A percentile compares a stretch with the other conserved stretches of the same genome.
Conservation (phyloP, 129 eudicot genomes). For the Rutidosis leptorrhynchoides region DNA sequence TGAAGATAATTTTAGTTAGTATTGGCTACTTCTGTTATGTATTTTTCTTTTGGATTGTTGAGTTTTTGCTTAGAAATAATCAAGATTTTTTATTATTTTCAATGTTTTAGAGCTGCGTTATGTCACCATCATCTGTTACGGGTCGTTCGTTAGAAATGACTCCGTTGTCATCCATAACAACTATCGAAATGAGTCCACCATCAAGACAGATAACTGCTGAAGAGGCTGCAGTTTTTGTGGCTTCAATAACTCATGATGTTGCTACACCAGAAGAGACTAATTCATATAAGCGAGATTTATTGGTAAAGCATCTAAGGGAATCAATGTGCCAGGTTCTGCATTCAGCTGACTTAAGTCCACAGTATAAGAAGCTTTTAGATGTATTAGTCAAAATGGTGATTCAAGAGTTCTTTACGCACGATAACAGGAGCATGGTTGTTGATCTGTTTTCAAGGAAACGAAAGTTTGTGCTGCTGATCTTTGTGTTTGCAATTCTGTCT, state of each 20-base stretch:
- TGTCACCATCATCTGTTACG: conserved; percentile 21
- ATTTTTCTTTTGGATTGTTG: conserved; percentile 5
- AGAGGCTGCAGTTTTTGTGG: not conserved
- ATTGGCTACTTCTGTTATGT: not conserved
- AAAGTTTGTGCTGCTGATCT: conserved; percentile 22
- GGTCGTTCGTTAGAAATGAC: conserved; percentile 16
- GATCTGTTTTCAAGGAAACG: conserved; percentile 25
- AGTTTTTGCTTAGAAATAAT: no score
- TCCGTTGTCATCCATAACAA: conserved; percentile 23
- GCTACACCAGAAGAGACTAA: not conserved
- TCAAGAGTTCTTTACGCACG: conserved; percentile 31
- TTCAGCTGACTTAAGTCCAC: conserved; percentile 25
- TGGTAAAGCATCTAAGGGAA: conserved; percentile 29
- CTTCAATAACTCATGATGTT: conserved; percentile 2
- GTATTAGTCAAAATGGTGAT: conserved; percentile 28
- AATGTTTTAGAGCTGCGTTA: not conserved
- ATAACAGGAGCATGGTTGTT: not conserved
- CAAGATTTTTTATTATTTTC: not conserved
- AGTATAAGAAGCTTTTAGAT: conserved; percentile 32
- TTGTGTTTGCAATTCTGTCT: conserved; percentile 21
- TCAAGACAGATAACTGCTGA: conserved; percentile 14
- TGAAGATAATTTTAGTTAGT: not conserved
- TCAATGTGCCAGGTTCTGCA: conserved; percentile 23
- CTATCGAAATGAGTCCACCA: not conserved
- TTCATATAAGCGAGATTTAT: conserved; percentile 18